Percentiles rank a stretch among this genome's conserved stretches.
These are phyloP conservation scores for Cylindrodendrum hubeiense DNA, from an alignment of 2,329 filamentous ascomycete species.

Conservation along the genomic window DNA sequence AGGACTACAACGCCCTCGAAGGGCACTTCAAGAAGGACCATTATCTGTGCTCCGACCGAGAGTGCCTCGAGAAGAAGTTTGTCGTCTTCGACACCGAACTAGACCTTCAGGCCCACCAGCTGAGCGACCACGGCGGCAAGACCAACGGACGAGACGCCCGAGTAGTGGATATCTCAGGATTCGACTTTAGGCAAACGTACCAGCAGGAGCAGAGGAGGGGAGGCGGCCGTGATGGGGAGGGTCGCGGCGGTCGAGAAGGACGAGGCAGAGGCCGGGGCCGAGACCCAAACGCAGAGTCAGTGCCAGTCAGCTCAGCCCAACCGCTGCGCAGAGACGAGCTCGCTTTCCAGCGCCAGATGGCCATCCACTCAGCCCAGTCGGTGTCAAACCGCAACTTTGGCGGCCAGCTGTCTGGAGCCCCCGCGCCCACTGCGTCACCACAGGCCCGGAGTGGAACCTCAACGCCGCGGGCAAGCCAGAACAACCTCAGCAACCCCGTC, in stretches of 20 bases:
- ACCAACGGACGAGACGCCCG: slow-evolving; percentile 86
- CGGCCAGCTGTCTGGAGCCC: slow-evolving; percentile 75
- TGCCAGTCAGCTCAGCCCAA: slow-evolving; percentile 82
- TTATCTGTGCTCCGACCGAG: slow-evolving; percentile 84
- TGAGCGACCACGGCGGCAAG: slow-evolving; percentile 88
- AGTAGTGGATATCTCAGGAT: slow-evolving; percentile 86
- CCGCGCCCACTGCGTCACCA: slow-evolving; percentile 44
- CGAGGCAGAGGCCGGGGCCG: slow-evolving; percentile 74
- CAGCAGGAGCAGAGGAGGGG: slow-evolving; percentile 65
- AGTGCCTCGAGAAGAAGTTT: slow-evolving; percentile 97
- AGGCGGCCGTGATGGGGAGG: slow-evolving; percentile 56
- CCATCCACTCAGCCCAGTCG: slow-evolving; percentile 89
- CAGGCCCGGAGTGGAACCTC: slow-evolving; percentile 30
- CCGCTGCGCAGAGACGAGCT: slow-evolving; percentile 87
- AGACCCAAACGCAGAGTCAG: slow-evolving; percentile 86
- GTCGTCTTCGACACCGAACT: slow-evolving; percentile 96
- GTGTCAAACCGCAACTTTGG: slow-evolving; percentile 86
- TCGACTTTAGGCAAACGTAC: slow-evolving; percentile 83
- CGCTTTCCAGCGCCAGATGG: slow-evolving; percentile 91
- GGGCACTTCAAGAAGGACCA: slow-evolving; percentile 90
- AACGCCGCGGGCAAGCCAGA: slow-evolving; percentile 40
- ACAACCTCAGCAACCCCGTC: slow-evolving; percentile 52
- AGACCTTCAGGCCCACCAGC: slow-evolving; percentile 93
- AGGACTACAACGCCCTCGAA: slow-evolving; percentile 88
- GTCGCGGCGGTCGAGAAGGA: slow-evolving; percentile 64